These are phyloP conservation scores for Botrytis pseudocinerea DNA, from an alignment of 2,329 filamentous ascomycete species.

Conservation along the genomic window DNA sequence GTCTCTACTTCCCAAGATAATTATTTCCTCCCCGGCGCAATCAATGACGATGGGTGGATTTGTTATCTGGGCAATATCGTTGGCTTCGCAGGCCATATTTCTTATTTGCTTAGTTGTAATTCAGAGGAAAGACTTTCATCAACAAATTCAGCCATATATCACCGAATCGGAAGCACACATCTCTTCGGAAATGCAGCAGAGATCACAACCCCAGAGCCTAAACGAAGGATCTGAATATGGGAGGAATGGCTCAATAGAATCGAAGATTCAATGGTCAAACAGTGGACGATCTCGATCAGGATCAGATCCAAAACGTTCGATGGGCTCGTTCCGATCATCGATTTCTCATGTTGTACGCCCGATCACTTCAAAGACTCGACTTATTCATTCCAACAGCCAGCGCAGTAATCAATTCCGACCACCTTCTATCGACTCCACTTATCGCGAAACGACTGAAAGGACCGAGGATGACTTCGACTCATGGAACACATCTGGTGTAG, in stretches of 20 bases:
- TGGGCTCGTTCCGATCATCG: slow-evolving; percentile 52
- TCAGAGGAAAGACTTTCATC: slow-evolving; percentile 36
- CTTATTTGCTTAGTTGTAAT: slow-evolving; percentile 36
- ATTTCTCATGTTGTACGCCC: slow-evolving; percentile 54
- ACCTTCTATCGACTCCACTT: slow-evolving; percentile 51
- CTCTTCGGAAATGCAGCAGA: slow-evolving; percentile 34
- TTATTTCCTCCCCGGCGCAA: slow-evolving; percentile 28
- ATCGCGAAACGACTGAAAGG: slow-evolving; percentile 31
- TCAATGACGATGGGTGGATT: slow-evolving; percentile 36
- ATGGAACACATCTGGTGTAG: slow-evolving; percentile 72
- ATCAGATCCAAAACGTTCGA: slow-evolving; percentile 43
- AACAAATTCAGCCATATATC: slow-evolving; percentile 35
- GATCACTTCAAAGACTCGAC: slow-evolving; percentile 56
- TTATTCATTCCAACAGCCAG: slow-evolving; percentile 48
- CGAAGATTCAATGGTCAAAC: slow-evolving; percentile 42
- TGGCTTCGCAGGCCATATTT: slow-evolving; percentile 36
- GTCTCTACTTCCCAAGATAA: slow-evolving; percentile 30
- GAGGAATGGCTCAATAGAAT: slow-evolving; percentile 32
- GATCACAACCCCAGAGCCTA: slow-evolving; percentile 27
- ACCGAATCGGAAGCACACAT: slow-evolving; percentile 28
- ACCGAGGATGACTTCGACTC: slow-evolving; percentile 68
- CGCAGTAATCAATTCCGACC: slow-evolving; percentile 42
- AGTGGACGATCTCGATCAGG: slow-evolving; percentile 49
- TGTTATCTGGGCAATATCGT: slow-evolving; percentile 36
- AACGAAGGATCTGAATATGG: slow-evolving; percentile 26